Conservation (phyloP, 257 asterid genomes). For the Gardenia jasminoides region DNA sequence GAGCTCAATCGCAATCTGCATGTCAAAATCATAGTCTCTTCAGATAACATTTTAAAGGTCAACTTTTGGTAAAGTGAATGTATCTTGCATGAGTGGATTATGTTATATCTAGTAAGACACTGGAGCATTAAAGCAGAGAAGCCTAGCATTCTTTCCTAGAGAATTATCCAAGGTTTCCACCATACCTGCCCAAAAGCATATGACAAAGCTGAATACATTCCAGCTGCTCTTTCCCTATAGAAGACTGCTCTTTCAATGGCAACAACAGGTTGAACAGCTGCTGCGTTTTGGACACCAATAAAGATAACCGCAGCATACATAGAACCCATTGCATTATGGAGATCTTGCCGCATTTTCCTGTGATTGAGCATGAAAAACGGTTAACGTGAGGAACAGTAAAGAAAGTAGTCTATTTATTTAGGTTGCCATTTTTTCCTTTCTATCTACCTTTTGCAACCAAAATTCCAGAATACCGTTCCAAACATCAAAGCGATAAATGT, state of each 20-base stretch:
- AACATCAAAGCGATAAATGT: neutral
- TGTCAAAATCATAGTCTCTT: neutral
- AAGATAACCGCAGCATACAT: constrained; percentile 70
- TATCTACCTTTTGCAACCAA: constrained; percentile 55
- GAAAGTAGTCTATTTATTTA: too few relatives aligned
- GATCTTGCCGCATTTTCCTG: constrained; percentile 25
- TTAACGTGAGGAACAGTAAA: too few relatives aligned
- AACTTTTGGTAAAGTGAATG: neutral
- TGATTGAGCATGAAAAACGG: too few relatives aligned
- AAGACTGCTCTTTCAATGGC: constrained; percentile 67
- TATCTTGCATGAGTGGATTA: neutral
- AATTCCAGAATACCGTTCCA: constrained; percentile 70
- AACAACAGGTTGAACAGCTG: constrained; percentile 72
- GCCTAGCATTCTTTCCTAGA: neutral
- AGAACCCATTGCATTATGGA: constrained; percentile 65
- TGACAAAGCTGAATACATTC: constrained; percentile 84
- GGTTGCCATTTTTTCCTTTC: too few relatives aligned
- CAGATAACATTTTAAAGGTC: neutral
- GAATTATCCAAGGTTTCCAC: neutral
- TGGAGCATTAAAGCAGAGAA: neutral
- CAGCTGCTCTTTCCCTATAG: constrained; percentile 71
- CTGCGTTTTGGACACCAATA: constrained; percentile 68
- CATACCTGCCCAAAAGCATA: constrained; percentile 76
- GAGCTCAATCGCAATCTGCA: constrained; percentile 61
- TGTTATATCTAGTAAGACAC: neutral